Evolutionary conservation across 257 asterid species (phyloP).

Genomic region (Capsicum baccatum): DNA sequence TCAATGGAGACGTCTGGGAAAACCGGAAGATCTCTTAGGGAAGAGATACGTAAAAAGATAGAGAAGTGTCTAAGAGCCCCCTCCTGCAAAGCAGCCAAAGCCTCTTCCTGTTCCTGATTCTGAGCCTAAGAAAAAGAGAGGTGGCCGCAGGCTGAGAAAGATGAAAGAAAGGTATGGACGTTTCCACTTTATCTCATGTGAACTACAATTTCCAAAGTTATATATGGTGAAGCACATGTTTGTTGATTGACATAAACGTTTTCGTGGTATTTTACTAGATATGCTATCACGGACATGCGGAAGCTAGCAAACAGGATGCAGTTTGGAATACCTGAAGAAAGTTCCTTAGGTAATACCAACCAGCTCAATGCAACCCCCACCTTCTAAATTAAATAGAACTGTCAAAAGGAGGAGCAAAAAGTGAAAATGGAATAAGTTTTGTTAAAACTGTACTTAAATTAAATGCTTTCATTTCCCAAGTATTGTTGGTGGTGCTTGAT

Average conservation of each 20-base stretch:
- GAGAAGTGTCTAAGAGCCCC: constrained; percentile 99
- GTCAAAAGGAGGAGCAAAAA: neutral
- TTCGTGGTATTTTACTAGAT: constrained; percentile 51
- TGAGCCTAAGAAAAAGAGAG: constrained; percentile 97
- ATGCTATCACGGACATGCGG: constrained; percentile 97
- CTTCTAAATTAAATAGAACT: constrained; percentile 1
- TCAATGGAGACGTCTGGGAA: constrained; percentile 85
- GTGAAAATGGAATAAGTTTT: neutral
- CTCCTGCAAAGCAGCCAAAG: constrained; percentile 97
- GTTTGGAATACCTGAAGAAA: constrained; percentile 96
- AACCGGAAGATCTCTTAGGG: constrained; percentile 74
- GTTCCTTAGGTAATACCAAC: constrained; percentile 76
- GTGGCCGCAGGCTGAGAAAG: constrained; percentile 95
- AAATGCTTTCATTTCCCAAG: neutral
- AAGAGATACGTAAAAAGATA: constrained; percentile 81
- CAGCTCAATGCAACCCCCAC: neutral
- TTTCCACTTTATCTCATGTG: neutral
- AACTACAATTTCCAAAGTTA: neutral
- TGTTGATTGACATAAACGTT: constrained; percentile 26
- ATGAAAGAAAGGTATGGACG: constrained; percentile 84
- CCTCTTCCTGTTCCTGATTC: constrained; percentile 99
- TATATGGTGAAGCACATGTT: neutral
- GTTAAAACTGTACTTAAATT: neutral
- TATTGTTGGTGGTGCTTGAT: neutral
- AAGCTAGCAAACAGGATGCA: constrained; percentile 96